Conservation (phyloP, 1,139 yeast species). For the Arxiozyma slooffiae region DNA sequence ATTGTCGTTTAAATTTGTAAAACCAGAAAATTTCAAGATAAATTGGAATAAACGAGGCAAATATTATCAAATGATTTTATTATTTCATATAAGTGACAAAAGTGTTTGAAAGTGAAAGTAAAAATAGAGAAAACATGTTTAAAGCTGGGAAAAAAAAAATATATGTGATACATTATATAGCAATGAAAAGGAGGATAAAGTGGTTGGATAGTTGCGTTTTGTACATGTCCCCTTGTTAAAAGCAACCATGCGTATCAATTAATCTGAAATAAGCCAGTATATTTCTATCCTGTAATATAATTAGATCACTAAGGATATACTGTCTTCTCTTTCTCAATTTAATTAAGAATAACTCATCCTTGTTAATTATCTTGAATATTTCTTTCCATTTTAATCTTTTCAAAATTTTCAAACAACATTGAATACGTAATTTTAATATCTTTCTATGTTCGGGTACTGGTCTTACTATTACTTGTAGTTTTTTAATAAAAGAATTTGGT, state of each 20-base stretch:
- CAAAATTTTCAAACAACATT: neutral
- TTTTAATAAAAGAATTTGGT: neutral
- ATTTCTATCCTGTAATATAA: neutral
- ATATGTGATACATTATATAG: neutral
- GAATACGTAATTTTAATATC: neutral
- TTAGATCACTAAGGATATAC: neutral
- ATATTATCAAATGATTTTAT: no score
- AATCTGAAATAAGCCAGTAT: neutral
- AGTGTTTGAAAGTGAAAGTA: neutral
- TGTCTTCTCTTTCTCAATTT: constrained; percentile 1
- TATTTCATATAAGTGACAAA: no score
- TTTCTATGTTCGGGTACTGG: neutral
- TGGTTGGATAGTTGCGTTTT: neutral
- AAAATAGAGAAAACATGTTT: neutral
- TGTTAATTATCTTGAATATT: neutral
- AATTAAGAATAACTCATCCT: neutral
- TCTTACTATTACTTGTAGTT: constrained; percentile 1
- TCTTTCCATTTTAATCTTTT: neutral
- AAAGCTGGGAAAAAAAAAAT: no score
- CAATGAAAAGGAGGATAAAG: neutral
- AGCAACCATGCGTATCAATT: neutral
- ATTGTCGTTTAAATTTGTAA: neutral
- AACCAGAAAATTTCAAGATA: neutral
- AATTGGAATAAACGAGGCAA: neutral
- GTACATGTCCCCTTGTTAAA: neutral